Conservation (phyloP, 495 filamentous ascomycete genomes). For the Talaromyces wortmannii region DNA sequence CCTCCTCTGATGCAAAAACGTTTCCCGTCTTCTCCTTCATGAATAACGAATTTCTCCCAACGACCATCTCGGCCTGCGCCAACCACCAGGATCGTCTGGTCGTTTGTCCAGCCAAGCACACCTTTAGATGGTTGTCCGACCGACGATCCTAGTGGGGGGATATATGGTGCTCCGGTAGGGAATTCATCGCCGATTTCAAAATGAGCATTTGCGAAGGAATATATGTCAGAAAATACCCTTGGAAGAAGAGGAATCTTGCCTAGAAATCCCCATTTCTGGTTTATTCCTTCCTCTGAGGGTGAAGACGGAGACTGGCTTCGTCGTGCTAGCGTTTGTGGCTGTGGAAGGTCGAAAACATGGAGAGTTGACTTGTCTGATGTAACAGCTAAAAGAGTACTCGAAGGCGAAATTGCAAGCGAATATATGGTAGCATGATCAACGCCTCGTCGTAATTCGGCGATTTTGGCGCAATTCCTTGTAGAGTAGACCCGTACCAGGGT, state of each 20-base stretch:
- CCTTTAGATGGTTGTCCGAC: conserved; percentile 63
- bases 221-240: conserved; percentile 74
- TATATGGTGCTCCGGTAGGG: conserved; percentile 29
- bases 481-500: conserved; percentile 83
- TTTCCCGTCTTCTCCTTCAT: conserved; percentile 55
- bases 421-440: conserved; percentile 84
- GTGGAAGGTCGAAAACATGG: conserved; percentile 79
- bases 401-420: conserved; percentile 79
- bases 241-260: conserved; percentile 74
- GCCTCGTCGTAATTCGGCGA: conserved; percentile 80
- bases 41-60: conserved; percentile 78
- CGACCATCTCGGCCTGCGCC: conserved; percentile 74
- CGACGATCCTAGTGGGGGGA: conserved; percentile 36
- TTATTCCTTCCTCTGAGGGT: conserved; percentile 38
- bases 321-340: conserved; percentile 22
- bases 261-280: conserved; percentile 74
- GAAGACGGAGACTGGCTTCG: conserved; percentile 27
- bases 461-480: conserved; percentile 65
- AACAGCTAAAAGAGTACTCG: conserved; percentile 69
- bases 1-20: conserved; percentile 59
- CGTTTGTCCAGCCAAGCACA: conserved; percentile 66
- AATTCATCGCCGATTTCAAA: conserved; percentile 76
- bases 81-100: conserved; percentile 63
- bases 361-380: conserved; percentile 97
- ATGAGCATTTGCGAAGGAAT: conserved; percentile 64